Evolutionary conservation across 2,329 filamentous ascomycete species (phyloP).

Genomic region (Colletotrichum aenigma): DNA sequence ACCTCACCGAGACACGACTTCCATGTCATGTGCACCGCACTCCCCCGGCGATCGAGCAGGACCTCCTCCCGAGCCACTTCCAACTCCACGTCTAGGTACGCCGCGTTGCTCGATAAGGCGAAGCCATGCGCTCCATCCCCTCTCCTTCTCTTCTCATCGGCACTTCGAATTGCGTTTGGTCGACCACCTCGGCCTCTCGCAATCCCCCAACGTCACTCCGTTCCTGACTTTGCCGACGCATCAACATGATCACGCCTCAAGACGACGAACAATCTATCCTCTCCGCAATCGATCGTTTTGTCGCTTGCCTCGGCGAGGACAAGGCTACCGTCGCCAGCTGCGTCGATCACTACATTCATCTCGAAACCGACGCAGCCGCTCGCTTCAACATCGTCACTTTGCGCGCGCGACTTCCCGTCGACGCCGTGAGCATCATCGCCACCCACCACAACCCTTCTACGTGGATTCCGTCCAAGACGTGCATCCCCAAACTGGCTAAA

Average conservation of each 20-base stretch:
- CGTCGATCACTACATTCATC: neutral
- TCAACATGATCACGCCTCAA: neutral
- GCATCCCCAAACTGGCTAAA: neutral
- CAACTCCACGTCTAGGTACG: neutral
- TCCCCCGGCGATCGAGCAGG: too few species aligned
- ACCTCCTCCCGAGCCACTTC: neutral
- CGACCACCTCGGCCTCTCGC: neutral
- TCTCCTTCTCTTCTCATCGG: neutral
- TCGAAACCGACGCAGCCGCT: neutral
- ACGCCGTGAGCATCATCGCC: neutral
- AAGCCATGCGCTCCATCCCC: neutral
- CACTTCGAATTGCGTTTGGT: neutral
- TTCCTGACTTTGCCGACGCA: neutral
- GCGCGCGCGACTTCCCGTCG: neutral
- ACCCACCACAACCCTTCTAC: neutral
- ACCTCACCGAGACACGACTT: too few species aligned
- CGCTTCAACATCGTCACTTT: neutral
- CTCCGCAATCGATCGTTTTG: neutral
- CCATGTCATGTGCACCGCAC: too few species aligned
- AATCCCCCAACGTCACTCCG: neutral
- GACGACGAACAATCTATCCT: neutral
- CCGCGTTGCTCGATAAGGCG: neutral
- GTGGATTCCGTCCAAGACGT: neutral
- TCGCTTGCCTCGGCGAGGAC: neutral
- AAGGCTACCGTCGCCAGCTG: rapidly evolving